Percentiles rank a stretch among this genome's conserved stretches.
These are phyloP conservation scores for Zoysia matrella DNA, from an alignment of 202 grass and related monocot species.

Conservation along the genomic window DNA sequence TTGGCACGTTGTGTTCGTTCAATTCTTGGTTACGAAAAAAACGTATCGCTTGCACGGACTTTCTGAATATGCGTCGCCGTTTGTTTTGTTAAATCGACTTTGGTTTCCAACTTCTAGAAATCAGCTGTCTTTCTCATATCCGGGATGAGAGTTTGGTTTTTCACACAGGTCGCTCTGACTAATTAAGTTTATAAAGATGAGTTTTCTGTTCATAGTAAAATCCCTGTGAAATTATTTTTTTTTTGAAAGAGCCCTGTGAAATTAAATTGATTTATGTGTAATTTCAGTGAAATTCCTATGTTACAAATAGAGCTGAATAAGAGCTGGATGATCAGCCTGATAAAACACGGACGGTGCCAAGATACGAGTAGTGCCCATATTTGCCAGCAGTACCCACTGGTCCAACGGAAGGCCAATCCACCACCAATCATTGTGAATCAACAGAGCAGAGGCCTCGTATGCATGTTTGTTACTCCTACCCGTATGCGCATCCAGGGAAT, in stretches of 20 bases:
- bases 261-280: too few relatives aligned
- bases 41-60: background rate
- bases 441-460: constrained; percentile 37
- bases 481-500: background rate
- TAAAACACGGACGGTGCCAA: constrained; percentile 12
- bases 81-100: background rate
- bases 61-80: background rate
- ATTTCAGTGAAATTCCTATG: too few relatives aligned
- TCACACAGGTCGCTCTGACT: constrained; percentile 20
- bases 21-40: background rate
- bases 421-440: constrained; percentile 62
- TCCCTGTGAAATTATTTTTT: too few relatives aligned
- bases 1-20: background rate
- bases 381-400: constrained; percentile 56
- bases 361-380: constrained; percentile 44
- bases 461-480: background rate
- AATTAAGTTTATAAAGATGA: too few relatives aligned
- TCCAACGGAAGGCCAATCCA: constrained; percentile 55
- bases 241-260: too few relatives aligned
- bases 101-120: background rate
- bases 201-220: too few relatives aligned
- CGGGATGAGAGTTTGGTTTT: background rate
- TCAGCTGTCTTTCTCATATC: too few relatives aligned
- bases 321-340: background rate
- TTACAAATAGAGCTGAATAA: too few relatives aligned